Evolutionary conservation across 192 early-diverging fungal genomes (phyloP), one percentile per base, ranked within the genome.

Genomic region (Pilaira anomala): DNA sequence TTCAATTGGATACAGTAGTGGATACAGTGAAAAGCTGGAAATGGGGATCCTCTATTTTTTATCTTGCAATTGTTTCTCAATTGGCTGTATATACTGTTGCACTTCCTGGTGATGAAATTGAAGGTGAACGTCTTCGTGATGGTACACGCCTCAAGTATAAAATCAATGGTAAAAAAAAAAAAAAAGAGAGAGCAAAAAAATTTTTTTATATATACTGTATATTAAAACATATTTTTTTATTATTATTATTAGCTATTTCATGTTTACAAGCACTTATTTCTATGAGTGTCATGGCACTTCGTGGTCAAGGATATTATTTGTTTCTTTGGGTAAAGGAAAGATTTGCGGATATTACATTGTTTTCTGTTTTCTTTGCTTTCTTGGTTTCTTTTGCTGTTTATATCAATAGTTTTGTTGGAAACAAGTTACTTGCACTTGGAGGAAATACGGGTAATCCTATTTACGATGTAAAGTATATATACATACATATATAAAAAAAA

Each of bases 401-500:
- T 71, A 46, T 82, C 5, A 74, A 63, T 28, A 94, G 92, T 52
- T 93, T 94, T 81, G 67, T 86, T 60, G 62, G 80, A 51, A 68
- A 76, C 7, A 81, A 81, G 29, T 78, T 89, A 25, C 74, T 98
- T 45, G 87, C 95, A 3, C 70, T 81, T 14, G 91, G 90, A 18
- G 96, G 95, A 28, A 95, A 97, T 80, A 89, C 90, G 16, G 89
- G 91, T 30, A 92, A 91, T 77, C 76, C 77, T 6, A 62, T 93
- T 28, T 97, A 98, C 78, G 94, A 97, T 62, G 83, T 81, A 79
- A n/a, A 63, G 79, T 53, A 1, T n/a, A 54, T 21, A 63, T 29
- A 21, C 7, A 26, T 5, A 12, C 21, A 2, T 16, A 18, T 46
- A 19, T 19, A 46, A 36, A 25, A 36, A 26, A 48, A 26, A 24